Base-by-base conservation (phyloP, 176 grass and related monocot genomes). In the Metroxylon sagu region DNA sequence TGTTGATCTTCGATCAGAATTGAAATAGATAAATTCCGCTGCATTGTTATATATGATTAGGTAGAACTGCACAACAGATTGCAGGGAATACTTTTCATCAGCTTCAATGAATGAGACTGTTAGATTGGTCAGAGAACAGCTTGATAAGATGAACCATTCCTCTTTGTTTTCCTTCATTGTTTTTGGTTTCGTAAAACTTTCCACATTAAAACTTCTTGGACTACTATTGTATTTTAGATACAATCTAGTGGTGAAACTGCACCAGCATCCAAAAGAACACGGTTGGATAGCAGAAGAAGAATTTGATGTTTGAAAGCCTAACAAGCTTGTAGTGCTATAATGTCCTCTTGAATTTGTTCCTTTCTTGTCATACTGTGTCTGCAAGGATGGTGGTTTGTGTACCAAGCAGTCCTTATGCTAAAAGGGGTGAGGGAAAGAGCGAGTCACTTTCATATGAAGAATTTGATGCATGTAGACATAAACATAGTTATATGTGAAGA, bases 61-160 rank as follows among this genome's bases (percentile, higher is more conserved):
- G 35, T 43, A 10, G 35, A 43, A 43, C 0, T 43, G 5, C 12
- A 10, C 35, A 43, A 43, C 10, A 43, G 35, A 43, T 56, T 78
- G 26, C 83, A 98, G 87, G 87, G 87, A 92, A 64, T 98, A 89
- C 67, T 98, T 97, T 80, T 73, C 93, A 61, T 80, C 79, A 0
- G 28, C 78, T 49, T 88, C 84, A 0, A 98, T 98, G 87, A 98
- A 98, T 43, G 54, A 66, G 23, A 89, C 81, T 7, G 87, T 92
- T 19, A 85, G 80, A 12, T 39, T 85, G 49, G 87, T 98, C 18
- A 83, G 87, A 18, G 81, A 81, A 28, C 88, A 89, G 72, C 84
- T 92, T 48, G 84, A 89, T 49, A 85, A 83, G 93, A 81, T 98
- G 56, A 68, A 8, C 5, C 15, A 43, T 71, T 27, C 39, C 51